Percentiles rank a stretch among this genome's conserved stretches.
Evolutionary conservation across 31 red algal species (phyloP).

Genomic region (Odonthalia washingtoniensis): DNA sequence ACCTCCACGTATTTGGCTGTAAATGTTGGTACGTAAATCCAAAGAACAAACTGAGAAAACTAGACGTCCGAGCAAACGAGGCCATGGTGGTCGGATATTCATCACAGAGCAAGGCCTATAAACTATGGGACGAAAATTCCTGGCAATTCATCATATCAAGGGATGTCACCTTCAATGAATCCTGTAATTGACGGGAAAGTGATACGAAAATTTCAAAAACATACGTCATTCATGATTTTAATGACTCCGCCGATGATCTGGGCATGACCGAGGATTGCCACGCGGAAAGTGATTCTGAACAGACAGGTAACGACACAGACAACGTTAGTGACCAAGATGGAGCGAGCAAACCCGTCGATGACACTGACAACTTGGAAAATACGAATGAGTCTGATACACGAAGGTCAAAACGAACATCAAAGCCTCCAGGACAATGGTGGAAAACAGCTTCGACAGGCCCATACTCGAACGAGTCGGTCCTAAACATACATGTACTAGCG

Average conservation of each 20-base stretch:
- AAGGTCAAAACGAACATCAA: background rate
- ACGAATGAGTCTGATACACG: background rate
- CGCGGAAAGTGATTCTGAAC: background rate
- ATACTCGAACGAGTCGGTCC: background rate
- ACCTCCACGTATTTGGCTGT: slow-evolving; percentile 20
- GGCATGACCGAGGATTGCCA: background rate
- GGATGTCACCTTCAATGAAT: background rate
- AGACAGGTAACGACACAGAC: background rate
- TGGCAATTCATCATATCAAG: background rate
- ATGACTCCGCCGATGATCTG: background rate
- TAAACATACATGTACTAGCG: too few species aligned
- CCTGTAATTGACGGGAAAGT: background rate
- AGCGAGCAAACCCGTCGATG: background rate
- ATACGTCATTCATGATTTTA: background rate
- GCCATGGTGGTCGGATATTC: slow-evolving; percentile 15
- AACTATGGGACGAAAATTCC: background rate
- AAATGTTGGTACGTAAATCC: slow-evolving; percentile 10
- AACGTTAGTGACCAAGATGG: background rate
- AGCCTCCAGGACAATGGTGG: background rate
- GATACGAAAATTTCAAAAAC: background rate
- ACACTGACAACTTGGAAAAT: background rate
- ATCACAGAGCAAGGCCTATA: background rate
- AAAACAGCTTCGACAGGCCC: background rate
- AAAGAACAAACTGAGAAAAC: background rate
- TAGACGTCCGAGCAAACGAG: background rate